Evolutionary conservation across 169 alveolate genomes (phyloP).

Genomic region (Plasmodium relictum): DNA sequence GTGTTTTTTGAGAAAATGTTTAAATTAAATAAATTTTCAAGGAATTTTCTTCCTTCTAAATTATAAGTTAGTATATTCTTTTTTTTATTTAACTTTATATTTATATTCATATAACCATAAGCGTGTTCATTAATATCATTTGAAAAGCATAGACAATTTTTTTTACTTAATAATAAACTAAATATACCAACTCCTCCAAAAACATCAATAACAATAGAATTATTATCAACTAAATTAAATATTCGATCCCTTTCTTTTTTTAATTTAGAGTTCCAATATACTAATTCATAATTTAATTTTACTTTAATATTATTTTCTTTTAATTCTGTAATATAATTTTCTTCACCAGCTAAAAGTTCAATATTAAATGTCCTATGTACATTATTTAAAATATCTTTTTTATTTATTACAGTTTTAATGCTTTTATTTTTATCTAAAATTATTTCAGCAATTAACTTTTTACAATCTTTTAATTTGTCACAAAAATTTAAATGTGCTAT

Average conservation of each 20-base stretch:
- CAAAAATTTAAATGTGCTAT: slow-evolving; percentile 93
- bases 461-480: slow-evolving; percentile 85
- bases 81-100: slow-evolving; percentile 87
- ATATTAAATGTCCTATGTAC: slow-evolving; percentile 90
- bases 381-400: slow-evolving; percentile 88
- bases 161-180: slow-evolving; percentile 89
- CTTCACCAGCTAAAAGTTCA: slow-evolving; percentile 92
- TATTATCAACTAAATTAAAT: slow-evolving; percentile 32
- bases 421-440: slow-evolving; percentile 91
- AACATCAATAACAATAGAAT: slow-evolving; percentile 85
- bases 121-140: slow-evolving; percentile 91
- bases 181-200: slow-evolving; percentile 94
- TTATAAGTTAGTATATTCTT: slow-evolving; percentile 81
- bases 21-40: slow-evolving; percentile 34
- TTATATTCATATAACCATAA: slow-evolving; percentile 86
- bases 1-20: slow-evolving; percentile 19
- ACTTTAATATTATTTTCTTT: slow-evolving; percentile 83
- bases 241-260: slow-evolving; percentile 79
- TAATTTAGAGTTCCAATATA: slow-evolving; percentile 91
- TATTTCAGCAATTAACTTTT: slow-evolving; percentile 90
- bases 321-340: slow-evolving; percentile 86
- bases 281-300: slow-evolving; percentile 84
- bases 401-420: slow-evolving; percentile 89
- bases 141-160: slow-evolving; percentile 90
- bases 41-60: slow-evolving; percentile 89